Base-by-base conservation (phyloP, 768 basidiomycete species). In the Termitomyces sp. region DNA sequence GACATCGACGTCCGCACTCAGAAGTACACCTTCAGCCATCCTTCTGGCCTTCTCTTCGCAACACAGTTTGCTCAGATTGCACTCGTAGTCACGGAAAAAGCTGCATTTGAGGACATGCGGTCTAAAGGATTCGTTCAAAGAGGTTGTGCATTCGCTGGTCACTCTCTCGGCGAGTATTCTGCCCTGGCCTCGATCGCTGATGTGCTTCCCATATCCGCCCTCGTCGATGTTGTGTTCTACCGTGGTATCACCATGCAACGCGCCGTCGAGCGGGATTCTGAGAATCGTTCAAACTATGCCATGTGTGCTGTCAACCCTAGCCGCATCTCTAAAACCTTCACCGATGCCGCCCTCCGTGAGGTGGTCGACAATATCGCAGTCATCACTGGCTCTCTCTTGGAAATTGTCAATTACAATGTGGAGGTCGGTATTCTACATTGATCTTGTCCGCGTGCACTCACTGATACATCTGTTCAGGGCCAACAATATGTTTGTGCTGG, bases 401-500 rank as follows among this genome's bases (percentile, higher is more conserved):
- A 99, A 74, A 98, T 98, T 49, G 97, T 99, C 70, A 99, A 99
- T 75, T 94, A 89, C 73, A 95, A 93, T 64, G 92, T 93, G 50
- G 92, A 94, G 79, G 92, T 93, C 67, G 16, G 79, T 47, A 5
- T 32, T 35, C 20, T 44, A 38, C 23, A 6, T 50, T 52, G 20
- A 43, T 20, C 61, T 46, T 60, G 53, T 64, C 44, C 57, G 14
- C 47, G 36, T 28, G 43, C 35, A 14, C 16, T 33, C 33, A 50
- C 36, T 46, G 20, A 32, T 66, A 33, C 12, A 10, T 14, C 18
- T 56, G 20, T 53, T 56, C 74, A 97, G 89, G 96, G 96, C 62
- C 95, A 97, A 84, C 97, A 99, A 92, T 98, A 98, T 72, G 97
- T 99, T 63, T 97, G 94, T 67, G 97, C 97, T 47, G 97, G 97